Percentiles rank a stretch among this genome's conserved stretches.
Evolutionary conservation across 345 rosid genomes (phyloP).

Genomic region (Hibiscus syriacus): DNA sequence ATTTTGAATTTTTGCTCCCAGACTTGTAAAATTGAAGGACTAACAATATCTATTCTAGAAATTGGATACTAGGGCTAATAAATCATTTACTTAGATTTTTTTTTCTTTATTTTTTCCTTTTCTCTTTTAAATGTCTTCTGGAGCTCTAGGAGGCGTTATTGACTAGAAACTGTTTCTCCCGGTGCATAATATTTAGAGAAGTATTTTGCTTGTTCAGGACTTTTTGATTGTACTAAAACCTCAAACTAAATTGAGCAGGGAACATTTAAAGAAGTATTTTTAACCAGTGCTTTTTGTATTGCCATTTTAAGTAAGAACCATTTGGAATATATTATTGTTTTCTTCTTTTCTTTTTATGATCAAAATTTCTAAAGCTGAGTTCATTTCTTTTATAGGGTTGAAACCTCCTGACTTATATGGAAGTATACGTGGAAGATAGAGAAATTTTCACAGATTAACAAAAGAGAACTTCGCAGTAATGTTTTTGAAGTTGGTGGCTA

Average conservation of each 20-base stretch:
- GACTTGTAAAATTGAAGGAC: background rate
- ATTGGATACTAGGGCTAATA: background rate
- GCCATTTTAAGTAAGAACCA: background rate
- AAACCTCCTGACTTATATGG: conserved; percentile 77
- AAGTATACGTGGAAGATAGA: conserved; percentile 79
- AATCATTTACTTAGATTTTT: background rate
- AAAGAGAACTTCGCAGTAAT: conserved; percentile 73
- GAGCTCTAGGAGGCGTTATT: background rate
- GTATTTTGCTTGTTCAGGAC: background rate
- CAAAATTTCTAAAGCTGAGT: conserved; percentile 13
- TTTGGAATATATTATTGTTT: background rate
- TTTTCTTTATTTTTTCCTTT: background rate
- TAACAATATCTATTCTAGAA: background rate
- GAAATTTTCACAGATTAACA: conserved; percentile 72
- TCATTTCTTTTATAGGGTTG: conserved; percentile 38
- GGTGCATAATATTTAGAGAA: background rate
- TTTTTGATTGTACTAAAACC: background rate
- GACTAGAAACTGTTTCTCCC: background rate
- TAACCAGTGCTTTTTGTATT: background rate
- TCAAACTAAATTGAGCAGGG: background rate
- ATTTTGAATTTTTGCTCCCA: background rate
- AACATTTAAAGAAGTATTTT: background rate
- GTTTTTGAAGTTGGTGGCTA: conserved; percentile 87
- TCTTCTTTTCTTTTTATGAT: background rate
- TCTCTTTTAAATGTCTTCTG: background rate